These are phyloP conservation scores for Arthrocladium fulminans DNA, from an alignment of 2,329 filamentous ascomycete species.

Conservation along the genomic window DNA sequence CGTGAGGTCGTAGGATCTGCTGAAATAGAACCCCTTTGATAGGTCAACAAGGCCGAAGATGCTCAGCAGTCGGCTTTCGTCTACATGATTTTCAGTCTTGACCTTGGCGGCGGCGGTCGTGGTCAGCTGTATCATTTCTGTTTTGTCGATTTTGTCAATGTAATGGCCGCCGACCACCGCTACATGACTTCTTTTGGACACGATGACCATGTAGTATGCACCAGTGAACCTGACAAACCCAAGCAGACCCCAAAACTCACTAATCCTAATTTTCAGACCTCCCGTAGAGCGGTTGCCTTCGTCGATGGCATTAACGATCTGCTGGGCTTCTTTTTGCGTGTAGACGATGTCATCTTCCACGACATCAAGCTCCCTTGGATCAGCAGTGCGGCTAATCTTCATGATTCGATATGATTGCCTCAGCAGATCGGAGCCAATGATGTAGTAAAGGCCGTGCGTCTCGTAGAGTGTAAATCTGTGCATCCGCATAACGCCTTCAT, in stretches of 20 bases:
- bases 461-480: constrained; percentile 98
- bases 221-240: constrained; percentile 96
- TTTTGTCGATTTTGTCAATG: constrained; percentile 89
- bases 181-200: constrained; percentile 91
- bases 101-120: constrained; percentile 57
- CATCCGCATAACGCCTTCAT: constrained; percentile 54
- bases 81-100: constrained; percentile 72
- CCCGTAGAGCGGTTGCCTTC: constrained; percentile 88
- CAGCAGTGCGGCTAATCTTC: constrained; percentile 86
- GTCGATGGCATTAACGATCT: constrained; percentile 87
- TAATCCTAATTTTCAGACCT: constrained; percentile 80
- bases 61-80: constrained; percentile 78
- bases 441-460: constrained; percentile 84
- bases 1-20: constrained; percentile 95
- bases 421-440: constrained; percentile 84
- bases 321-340: constrained; percentile 81
- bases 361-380: constrained; percentile 68
- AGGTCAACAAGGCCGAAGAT: constrained; percentile 89
- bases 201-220: constrained; percentile 91
- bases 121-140: constrained; percentile 80
- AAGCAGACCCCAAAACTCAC: constrained; percentile 74
- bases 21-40: constrained; percentile 91
- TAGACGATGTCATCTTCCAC: constrained; percentile 95
- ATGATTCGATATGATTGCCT: constrained; percentile 83
- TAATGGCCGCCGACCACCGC: constrained; percentile 95